These are phyloP conservation scores for Eucalyptus marginata DNA, from an alignment of 345 rosid species.

Conservation along the genomic window DNA sequence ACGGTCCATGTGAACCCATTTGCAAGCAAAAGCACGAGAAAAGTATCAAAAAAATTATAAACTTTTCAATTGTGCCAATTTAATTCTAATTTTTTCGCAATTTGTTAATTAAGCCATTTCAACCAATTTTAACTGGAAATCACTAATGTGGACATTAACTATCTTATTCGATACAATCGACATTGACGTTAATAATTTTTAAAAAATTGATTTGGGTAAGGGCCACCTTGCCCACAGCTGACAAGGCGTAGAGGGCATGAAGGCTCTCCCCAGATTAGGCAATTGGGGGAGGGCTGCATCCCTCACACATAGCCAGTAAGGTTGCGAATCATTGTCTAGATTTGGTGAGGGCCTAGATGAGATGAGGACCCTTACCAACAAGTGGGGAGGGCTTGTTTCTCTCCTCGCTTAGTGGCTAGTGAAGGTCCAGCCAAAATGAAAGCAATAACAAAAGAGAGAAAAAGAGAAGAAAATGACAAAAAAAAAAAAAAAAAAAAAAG, in stretches of 20 bases:
- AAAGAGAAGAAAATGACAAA: no score
- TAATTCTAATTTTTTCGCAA: no score
- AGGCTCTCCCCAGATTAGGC: background rate
- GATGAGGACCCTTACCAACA: background rate
- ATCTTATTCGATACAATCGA: rapidly evolving
- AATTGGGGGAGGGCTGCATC: background rate
- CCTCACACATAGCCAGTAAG: background rate
- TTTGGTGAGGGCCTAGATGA: background rate
- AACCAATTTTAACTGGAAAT: no score
- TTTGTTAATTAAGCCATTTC: no score
- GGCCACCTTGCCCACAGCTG: background rate
- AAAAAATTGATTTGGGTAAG: background rate
- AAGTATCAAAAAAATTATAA: no score
- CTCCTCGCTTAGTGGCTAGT: background rate
- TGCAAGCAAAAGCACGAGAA: background rate
- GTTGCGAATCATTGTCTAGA: background rate
- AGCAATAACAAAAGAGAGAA: background rate
- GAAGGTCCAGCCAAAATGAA: background rate
- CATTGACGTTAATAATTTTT: rapidly evolving
- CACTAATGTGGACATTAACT: rapidly evolving
- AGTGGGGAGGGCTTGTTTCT: background rate
- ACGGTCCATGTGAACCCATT: background rate
- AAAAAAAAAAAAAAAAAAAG: no score
- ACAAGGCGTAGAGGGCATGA: background rate
- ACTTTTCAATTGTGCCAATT: no score